Percentiles rank a stretch among this genome's conserved stretches.
These are phyloP conservation scores for Moricandia moricandioides DNA, from an alignment of 345 rosid genomes.

Conservation along the genomic window DNA sequence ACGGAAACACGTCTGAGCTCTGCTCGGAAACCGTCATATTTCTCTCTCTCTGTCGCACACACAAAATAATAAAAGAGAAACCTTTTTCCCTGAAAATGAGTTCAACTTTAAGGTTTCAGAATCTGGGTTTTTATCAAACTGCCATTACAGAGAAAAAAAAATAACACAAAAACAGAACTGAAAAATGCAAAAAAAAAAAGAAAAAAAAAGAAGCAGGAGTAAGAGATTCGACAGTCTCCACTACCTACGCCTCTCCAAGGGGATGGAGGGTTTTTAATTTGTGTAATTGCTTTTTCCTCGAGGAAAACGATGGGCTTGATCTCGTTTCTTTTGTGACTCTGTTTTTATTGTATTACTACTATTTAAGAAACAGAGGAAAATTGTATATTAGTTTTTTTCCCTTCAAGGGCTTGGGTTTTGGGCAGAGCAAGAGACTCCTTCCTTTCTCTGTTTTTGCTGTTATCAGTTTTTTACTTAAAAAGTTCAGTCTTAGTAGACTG, in stretches of 20 bases:
- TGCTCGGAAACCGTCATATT: slow-evolving; percentile 46
- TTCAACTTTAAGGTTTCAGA: slow-evolving; percentile 7
- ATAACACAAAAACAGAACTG: slow-evolving; percentile 4
- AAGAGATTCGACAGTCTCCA: slow-evolving; percentile 35
- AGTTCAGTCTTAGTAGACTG: too few relatives aligned
- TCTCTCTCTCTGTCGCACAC: slow-evolving; percentile 22
- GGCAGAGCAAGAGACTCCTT: slow-evolving; percentile 39
- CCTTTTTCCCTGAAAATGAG: neutral
- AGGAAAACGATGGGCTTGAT: slow-evolving; percentile 26
- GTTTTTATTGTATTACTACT: slow-evolving; percentile 27
- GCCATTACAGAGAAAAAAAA: slow-evolving; percentile 33
- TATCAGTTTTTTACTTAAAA: too few relatives aligned
- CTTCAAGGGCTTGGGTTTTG: slow-evolving; percentile 27
- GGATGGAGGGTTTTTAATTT: neutral
- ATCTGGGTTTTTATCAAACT: slow-evolving; percentile 12
- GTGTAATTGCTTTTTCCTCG: slow-evolving; percentile 20
- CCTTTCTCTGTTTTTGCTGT: neutral
- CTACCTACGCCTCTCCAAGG: neutral
- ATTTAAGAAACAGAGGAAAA: slow-evolving; percentile 36
- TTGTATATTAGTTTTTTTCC: neutral
- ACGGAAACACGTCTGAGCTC: slow-evolving; percentile 63
- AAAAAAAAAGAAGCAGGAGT: neutral
- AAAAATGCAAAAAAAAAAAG: neutral
- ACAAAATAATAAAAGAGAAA: neutral
- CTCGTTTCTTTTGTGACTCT: slow-evolving; percentile 28